Evolutionary conservation across 345 rosid genomes (phyloP).

Genomic region (Citrus maxima): DNA sequence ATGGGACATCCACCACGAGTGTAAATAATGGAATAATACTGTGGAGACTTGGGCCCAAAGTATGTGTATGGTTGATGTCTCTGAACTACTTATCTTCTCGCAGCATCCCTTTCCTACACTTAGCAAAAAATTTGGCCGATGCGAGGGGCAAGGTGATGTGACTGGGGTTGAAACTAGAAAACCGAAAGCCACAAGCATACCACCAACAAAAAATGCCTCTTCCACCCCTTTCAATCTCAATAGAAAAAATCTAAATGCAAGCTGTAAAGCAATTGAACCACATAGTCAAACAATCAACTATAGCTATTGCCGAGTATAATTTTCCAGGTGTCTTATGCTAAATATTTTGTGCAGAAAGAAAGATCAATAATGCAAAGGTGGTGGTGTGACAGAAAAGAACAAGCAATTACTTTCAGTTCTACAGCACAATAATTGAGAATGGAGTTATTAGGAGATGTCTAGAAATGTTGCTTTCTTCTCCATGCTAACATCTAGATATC

Average conservation of each 20-base stretch:
- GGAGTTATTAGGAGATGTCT: constrained; percentile 1
- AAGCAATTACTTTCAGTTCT: constrained; percentile 15
- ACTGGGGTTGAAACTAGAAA: constrained; percentile 3
- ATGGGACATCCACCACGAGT: background rate
- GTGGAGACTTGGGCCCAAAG: background rate
- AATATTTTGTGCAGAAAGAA: background rate
- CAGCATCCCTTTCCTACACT: constrained; percentile 10
- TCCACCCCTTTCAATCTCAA: constrained; percentile 13
- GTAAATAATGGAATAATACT: background rate
- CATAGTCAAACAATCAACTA: constrained; percentile 8
- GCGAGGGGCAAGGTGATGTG: background rate
- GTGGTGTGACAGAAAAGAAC: constrained; percentile 14
- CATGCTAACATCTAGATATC: background rate
- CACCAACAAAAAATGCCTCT: background rate
- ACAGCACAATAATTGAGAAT: background rate
- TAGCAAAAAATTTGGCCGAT: background rate
- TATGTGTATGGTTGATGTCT: constrained; percentile 22
- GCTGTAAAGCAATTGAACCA: constrained; percentile 13
- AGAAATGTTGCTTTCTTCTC: background rate
- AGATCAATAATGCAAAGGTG: constrained; percentile 5
- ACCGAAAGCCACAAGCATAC: constrained; percentile 2
- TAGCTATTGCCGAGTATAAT: background rate
- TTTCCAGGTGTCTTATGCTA: constrained; percentile 18
- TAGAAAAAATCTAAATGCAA: constrained; percentile 14
- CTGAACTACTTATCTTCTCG: background rate